Conservation (phyloP, 371 early-diverging fungal genomes). For the Mortierella sp. region DNA sequence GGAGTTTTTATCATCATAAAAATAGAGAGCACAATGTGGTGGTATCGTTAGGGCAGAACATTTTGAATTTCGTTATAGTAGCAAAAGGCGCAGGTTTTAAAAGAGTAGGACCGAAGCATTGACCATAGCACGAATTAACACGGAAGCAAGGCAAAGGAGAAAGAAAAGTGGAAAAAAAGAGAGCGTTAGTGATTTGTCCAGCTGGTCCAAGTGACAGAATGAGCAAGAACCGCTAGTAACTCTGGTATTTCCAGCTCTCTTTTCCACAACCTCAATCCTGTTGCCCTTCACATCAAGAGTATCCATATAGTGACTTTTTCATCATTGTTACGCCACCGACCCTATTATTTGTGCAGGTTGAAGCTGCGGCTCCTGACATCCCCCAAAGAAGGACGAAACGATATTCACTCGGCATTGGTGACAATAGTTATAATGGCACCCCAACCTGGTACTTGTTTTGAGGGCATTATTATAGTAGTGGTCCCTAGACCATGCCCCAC, state of each 20-base stretch:
- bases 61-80: not conserved
- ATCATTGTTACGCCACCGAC: too few species aligned
- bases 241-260: not conserved
- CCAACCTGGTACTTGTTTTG: not conserved
- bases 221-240: not conserved
- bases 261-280: too few species aligned
- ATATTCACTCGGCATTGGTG: too few species aligned
- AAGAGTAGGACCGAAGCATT: too few species aligned
- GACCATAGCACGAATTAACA: too few species aligned
- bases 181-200: not conserved
- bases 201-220: not conserved
- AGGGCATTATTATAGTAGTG: not conserved
- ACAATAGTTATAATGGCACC: not conserved
- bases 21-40: constrained; percentile 13
- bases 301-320: too few species aligned
- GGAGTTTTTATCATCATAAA: constrained; percentile 12
- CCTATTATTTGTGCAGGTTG: too few species aligned
- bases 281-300: too few species aligned
- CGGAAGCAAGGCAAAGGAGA: not conserved
- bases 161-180: not conserved
- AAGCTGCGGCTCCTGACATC: too few species aligned
- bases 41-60: constrained; percentile 5
- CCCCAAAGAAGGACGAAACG: too few species aligned
- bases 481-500: constrained; percentile 17
- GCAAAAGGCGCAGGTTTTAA: too few species aligned